Conservation (phyloP, 805 yeast genomes). For the Candida maris region DNA sequence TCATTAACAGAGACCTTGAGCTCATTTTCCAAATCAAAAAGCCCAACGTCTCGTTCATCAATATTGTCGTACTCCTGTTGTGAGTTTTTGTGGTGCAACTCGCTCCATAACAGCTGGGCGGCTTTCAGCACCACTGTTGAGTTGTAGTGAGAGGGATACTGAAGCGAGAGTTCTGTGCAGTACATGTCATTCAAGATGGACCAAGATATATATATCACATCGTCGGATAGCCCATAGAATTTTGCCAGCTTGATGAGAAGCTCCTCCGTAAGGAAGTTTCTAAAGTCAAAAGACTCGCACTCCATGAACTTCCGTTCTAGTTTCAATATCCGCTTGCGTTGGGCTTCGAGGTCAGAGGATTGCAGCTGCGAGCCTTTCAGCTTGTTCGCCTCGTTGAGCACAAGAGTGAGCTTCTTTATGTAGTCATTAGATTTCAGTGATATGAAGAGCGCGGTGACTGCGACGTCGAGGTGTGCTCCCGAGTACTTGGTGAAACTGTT, state of each 20-base stretch:
- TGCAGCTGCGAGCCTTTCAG: conserved; percentile 29
- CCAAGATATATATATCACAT: conserved; percentile 62
- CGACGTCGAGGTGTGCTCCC: conserved; percentile 51
- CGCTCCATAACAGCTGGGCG: conserved; percentile 36
- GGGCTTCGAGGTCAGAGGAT: conserved; percentile 42
- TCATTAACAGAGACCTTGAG: conserved; percentile 19
- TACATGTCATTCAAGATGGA: conserved; percentile 69
- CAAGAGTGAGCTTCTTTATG: conserved; percentile 66
- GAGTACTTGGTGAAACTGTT: conserved; percentile 54
- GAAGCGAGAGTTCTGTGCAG: conserved; percentile 63
- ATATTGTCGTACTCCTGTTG: conserved; percentile 8
- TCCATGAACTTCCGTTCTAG: conserved; percentile 74
- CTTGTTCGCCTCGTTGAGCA: conserved; percentile 47
- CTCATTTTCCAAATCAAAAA: conserved; percentile 7
- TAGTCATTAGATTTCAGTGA: conserved; percentile 83
- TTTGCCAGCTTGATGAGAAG: conserved; percentile 60
- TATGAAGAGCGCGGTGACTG: conserved; percentile 62
- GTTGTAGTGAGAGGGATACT: conserved; percentile 70
- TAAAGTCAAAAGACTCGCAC: conserved; percentile 74
- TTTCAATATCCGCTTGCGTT: conserved; percentile 52
- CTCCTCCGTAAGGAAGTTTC: conserved; percentile 64
- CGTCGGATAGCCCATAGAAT: conserved; percentile 41
- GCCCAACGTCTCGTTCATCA: conserved; percentile 12
- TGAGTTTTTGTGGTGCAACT: conserved; percentile 13
- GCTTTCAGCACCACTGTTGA: conserved; percentile 67